Percentiles rank a stretch among this genome's conserved stretches.
Conservation (phyloP, 495 filamentous ascomycete genomes). For the Hypoxylon crocopeplum region DNA sequence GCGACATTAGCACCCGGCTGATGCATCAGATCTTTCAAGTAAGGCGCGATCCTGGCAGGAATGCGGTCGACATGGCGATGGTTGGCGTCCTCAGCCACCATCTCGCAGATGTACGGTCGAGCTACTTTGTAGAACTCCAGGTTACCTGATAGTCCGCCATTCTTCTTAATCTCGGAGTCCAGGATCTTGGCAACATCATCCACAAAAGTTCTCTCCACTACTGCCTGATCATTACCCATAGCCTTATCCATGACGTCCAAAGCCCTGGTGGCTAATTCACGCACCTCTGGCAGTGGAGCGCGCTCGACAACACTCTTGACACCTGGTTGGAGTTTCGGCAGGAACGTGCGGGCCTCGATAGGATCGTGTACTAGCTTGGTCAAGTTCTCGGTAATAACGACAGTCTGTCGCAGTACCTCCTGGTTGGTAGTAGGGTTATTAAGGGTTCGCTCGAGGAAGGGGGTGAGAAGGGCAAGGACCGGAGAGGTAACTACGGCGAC, state of each 20-base stretch:
- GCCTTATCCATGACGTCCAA: constrained; percentile 90
- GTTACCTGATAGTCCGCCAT: constrained; percentile 66
- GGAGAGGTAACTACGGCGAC: constrained; percentile 97
- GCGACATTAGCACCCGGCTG: constrained; percentile 59
- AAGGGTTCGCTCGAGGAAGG: constrained; percentile 89
- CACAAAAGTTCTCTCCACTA: constrained; percentile 70
- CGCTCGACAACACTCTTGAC: constrained; percentile 86
- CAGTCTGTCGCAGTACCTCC: constrained; percentile 93
- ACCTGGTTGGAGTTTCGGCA: constrained; percentile 94
- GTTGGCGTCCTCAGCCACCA: constrained; percentile 91
- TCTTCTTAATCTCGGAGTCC: constrained; percentile 74
- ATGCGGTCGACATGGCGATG: constrained; percentile 80
- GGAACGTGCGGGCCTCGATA: constrained; percentile 91
- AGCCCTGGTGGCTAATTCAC: constrained; percentile 84
- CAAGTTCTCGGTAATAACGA: constrained; percentile 98
- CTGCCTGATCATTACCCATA: constrained; percentile 75
- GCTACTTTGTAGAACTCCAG: constrained; percentile 70
- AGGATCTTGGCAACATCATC: constrained; percentile 81
- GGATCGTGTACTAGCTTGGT: constrained; percentile 99
- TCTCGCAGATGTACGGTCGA: constrained; percentile 78
- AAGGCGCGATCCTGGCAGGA: constrained; percentile 67
- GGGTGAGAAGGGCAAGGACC: constrained; percentile 94
- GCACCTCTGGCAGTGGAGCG: constrained; percentile 92
- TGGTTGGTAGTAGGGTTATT: constrained; percentile 90
- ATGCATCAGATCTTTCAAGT: constrained; percentile 74